Conservation (phyloP, 805 yeast species). For the Starmerella powellii region DNA sequence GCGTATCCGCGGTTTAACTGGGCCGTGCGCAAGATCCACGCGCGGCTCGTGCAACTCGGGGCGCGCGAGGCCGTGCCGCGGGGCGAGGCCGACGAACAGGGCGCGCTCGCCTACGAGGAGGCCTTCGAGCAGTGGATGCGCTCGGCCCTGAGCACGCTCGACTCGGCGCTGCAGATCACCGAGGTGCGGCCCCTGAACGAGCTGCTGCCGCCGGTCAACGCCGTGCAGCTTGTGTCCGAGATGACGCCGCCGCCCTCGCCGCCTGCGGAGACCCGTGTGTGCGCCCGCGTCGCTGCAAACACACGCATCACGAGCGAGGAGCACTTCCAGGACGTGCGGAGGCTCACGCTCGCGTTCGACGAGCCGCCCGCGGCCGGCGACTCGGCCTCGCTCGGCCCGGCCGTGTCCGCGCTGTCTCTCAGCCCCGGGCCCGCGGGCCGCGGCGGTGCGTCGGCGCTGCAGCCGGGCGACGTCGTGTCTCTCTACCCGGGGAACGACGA, state of each 20-base stretch:
- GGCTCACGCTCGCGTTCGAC: conserved; percentile 35
- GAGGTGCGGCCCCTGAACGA: neutral
- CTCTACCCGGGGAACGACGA: conserved; percentile 64
- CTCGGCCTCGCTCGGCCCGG: neutral
- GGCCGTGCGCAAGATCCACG: conserved; percentile 76
- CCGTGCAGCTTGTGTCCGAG: neutral
- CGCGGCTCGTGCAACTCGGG: conserved; percentile 69
- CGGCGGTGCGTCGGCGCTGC: conserved; percentile 1
- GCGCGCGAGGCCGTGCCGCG: conserved; percentile 58
- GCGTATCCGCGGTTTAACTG: conserved; percentile 79
- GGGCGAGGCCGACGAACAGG: conserved; percentile 82
- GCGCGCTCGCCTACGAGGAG: conserved; percentile 59
- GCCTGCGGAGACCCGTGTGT: neutral
- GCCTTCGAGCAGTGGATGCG: conserved; percentile 64
- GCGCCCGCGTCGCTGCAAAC: conserved; percentile 35
- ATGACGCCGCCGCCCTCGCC: neutral
- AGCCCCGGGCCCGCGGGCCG: neutral
- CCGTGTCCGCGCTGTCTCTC: neutral
- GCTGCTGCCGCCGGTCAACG: conserved; percentile 17
- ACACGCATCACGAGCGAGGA: conserved; percentile 50
- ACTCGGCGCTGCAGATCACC: conserved; percentile 10
- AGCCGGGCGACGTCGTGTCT: conserved; percentile 73
- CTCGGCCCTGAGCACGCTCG: conserved; percentile 18
- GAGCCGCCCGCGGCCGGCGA: neutral
- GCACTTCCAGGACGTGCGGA: conserved; percentile 87